Conservation (phyloP, 208 protist species). For the Leishmania guyanensis region DNA sequence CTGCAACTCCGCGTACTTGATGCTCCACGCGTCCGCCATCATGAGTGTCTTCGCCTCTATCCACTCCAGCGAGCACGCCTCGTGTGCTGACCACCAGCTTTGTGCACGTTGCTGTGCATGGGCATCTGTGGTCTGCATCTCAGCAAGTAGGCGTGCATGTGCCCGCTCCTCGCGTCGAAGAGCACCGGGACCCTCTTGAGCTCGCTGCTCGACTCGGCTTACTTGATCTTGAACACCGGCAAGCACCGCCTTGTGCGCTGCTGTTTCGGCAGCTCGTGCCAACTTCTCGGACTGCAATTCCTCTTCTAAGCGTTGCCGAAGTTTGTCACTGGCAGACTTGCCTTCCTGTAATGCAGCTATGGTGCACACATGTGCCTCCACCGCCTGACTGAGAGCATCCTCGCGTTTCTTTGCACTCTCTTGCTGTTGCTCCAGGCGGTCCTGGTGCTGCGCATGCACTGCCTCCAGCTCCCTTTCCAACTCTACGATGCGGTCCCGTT, state of each 20-base stretch:
- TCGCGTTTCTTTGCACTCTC: neutral
- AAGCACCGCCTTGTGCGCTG: neutral
- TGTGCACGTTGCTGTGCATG: neutral
- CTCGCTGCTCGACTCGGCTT: neutral
- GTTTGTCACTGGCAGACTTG: neutral
- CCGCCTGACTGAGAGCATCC: neutral
- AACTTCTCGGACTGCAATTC: slow-evolving; percentile 6
- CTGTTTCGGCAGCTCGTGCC: neutral
- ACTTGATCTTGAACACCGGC: neutral
- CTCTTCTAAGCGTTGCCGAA: neutral
- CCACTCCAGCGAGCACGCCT: slow-evolving; percentile 12
- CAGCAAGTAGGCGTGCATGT: slow-evolving; percentile 11
- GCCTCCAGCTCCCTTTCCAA: slow-evolving; percentile 7
- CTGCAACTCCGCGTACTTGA: neutral
- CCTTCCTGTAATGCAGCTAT: neutral
- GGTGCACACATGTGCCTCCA: neutral
- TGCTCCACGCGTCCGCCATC: neutral
- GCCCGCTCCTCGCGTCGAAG: slow-evolving; percentile 14
- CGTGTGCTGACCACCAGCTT: slow-evolving; percentile 19
- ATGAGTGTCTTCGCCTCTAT: slow-evolving; percentile 7
- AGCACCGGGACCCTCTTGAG: neutral
- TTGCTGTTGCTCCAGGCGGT: neutral
- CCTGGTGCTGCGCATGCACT: neutral
- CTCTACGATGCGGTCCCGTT: neutral
- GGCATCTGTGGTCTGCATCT: slow-evolving; percentile 6